A percentile compares a stretch with the other conserved stretches of the same genome.
These are phyloP conservation scores for Helianthus tuberosus DNA, from an alignment of 129 eudicot genomes.

Conservation along the genomic window DNA sequence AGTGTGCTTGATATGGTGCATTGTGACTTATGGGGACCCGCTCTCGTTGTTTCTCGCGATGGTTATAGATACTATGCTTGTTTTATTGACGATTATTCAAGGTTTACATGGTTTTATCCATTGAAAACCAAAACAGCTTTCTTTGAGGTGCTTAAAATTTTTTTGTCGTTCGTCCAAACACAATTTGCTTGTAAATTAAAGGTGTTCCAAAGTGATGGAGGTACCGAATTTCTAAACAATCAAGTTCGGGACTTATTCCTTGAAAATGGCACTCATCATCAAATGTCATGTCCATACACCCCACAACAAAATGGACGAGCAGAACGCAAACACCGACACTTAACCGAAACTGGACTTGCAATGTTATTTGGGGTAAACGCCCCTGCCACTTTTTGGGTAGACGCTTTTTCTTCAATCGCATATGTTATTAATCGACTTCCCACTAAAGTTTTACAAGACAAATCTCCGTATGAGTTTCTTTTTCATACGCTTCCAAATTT, in stretches of 20 bases:
- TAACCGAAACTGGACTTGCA: background rate
- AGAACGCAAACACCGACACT: background rate
- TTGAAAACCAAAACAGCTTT: background rate
- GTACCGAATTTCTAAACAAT: constrained; percentile 1
- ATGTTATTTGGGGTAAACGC: constrained; percentile 4
- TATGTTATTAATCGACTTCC: background rate
- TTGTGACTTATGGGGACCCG: constrained; percentile 9
- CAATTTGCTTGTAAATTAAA: background rate
- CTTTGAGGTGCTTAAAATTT: background rate
- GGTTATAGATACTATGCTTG: constrained; percentile 5
- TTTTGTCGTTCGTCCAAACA: background rate
- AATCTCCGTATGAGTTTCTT: constrained; percentile 7
- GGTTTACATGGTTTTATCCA: background rate
- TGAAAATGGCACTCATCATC: background rate
- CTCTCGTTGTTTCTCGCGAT: background rate
- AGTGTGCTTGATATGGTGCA: constrained; percentile 3
- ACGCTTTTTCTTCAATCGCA: background rate
- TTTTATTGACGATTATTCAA: constrained; percentile 3
- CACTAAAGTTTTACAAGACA: background rate
- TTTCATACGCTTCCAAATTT: background rate
- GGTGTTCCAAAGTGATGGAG: background rate
- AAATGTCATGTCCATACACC: background rate
- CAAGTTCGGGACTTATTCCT: background rate
- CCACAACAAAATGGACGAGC: background rate
- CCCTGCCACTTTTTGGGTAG: background rate